phyloP scores from a whole-genome alignment of 306 rosid genomes.

The Lagenaria siceraria region DNA sequence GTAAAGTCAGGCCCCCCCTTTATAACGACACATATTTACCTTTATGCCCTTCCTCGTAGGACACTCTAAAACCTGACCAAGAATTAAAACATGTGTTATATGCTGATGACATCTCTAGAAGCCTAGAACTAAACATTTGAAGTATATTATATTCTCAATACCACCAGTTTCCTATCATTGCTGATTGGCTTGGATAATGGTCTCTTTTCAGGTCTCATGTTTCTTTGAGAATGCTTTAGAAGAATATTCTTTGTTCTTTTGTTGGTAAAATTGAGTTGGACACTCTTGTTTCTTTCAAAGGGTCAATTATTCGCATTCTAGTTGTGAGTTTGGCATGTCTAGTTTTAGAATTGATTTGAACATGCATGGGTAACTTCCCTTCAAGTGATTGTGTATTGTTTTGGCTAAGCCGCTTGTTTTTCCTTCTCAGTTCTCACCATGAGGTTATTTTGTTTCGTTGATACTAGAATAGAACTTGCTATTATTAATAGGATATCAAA shows the following conservation, averaged over 20 bases:
- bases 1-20: not conserved
- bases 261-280: not conserved
- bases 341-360: not conserved
- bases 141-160: not conserved
- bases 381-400: not conserved
- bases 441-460: not conserved
- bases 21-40: not conserved
- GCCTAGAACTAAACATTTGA: not conserved
- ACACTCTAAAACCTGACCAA: not conserved
- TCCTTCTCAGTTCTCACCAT: not conserved
- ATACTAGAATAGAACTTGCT: not conserved
- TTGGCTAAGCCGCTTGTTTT: not conserved
- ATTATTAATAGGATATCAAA: not conserved
- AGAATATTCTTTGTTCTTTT: not conserved
- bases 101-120: not conserved
- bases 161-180: not conserved
- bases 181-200: not conserved
- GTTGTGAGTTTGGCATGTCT: not conserved
- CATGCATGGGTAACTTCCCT: not conserved
- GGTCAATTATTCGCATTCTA: not conserved
- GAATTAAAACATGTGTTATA: not conserved
- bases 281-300: not conserved
- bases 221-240: not conserved
- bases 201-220: not conserved
- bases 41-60: not conserved